phyloP scores from a whole-genome alignment of 345 rosid genomes.

The Boechera stricta region DNA sequence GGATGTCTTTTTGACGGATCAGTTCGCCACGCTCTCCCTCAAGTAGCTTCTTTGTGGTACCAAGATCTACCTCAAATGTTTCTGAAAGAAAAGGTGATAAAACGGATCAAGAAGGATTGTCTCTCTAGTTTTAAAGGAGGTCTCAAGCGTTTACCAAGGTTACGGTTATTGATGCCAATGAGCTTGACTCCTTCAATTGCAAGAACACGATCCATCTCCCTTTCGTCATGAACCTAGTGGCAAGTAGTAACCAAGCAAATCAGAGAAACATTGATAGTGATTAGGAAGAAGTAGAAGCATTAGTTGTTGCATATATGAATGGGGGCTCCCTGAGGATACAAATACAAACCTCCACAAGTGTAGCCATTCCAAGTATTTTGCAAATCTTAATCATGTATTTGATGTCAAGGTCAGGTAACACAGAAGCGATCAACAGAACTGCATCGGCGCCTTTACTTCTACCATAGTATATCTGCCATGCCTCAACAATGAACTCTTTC shows the following conservation, averaged over 20 bases:
- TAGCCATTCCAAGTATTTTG: conserved; percentile 86
- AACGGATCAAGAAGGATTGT: conserved; percentile 10
- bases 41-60: conserved; percentile 85
- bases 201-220: conserved; percentile 95
- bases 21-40: conserved; percentile 79
- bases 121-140: conserved; percentile 3
- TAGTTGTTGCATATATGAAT: conserved; percentile 1
- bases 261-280: not conserved
- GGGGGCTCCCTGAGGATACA: not conserved
- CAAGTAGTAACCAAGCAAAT: not conserved
- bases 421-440: conserved; percentile 83
- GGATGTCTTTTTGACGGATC: conserved; percentile 73
- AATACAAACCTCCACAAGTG: conserved; percentile 71
- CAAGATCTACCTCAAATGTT: conserved; percentile 86
- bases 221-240: conserved; percentile 84
- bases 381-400: conserved; percentile 88
- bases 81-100: conserved; percentile 49
- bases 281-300: conserved; percentile 21
- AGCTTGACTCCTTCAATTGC: conserved; percentile 90
- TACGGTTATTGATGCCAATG: conserved; percentile 90
- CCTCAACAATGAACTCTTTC: conserved; percentile 92
- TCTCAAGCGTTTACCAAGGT: conserved; percentile 63
- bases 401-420: conserved; percentile 93
- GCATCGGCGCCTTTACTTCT: conserved; percentile 93
- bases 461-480: conserved; percentile 93